These are phyloP conservation scores for Botrytis cinerea DNA, from an alignment of 2,329 filamentous ascomycete genomes.

Conservation along the genomic window DNA sequence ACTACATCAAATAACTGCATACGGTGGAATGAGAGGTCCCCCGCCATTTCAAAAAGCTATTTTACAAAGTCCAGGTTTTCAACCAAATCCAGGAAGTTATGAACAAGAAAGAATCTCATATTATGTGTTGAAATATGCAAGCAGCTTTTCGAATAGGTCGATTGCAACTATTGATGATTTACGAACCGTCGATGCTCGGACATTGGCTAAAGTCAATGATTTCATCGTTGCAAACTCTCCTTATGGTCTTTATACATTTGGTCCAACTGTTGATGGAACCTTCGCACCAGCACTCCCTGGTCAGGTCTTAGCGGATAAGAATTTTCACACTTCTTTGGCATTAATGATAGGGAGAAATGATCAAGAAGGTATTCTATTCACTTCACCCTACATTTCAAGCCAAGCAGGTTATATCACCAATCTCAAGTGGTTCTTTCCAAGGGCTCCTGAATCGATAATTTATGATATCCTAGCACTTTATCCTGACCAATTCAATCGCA, in stretches of 20 bases:
- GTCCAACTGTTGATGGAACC: slow-evolving; percentile 50
- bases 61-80: slow-evolving; percentile 36
- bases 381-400: slow-evolving; percentile 38
- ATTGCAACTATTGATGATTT: neutral
- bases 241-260: slow-evolving; percentile 3
- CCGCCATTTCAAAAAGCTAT: slow-evolving; percentile 48
- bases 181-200: neutral
- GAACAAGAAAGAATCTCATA: slow-evolving; percentile 6
- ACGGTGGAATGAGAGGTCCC: slow-evolving; percentile 44
- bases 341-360: slow-evolving; percentile 50
- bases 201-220: slow-evolving; percentile 4
- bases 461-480: slow-evolving; percentile 51
- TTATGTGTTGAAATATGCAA: neutral
- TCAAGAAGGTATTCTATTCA: slow-evolving; percentile 42
- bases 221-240: neutral
- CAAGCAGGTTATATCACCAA: slow-evolving; percentile 13
- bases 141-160: neutral
- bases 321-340: slow-evolving; percentile 48
- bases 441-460: neutral
- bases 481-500: slow-evolving; percentile 50
- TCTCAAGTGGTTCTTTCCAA: neutral
- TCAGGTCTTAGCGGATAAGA: slow-evolving; percentile 46
- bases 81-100: slow-evolving; percentile 10
- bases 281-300: slow-evolving; percentile 51
- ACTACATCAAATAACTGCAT: slow-evolving; percentile 57